A percentile compares a stretch with the other conserved stretches of the same genome.
Conservation (phyloP, 805 yeast genomes). For the Candida taoyuanica region DNA sequence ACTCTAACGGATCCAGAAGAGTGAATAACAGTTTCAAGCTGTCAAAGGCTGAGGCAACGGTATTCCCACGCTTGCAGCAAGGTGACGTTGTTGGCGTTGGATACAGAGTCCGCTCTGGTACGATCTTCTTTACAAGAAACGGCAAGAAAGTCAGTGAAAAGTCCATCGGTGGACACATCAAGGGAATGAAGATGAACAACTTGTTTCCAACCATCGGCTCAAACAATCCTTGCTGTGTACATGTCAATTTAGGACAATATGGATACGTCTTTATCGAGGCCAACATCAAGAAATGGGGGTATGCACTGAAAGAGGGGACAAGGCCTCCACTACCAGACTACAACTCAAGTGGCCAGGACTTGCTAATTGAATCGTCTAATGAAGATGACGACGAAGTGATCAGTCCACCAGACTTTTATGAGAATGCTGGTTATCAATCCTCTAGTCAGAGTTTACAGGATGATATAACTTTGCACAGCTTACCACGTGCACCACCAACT, state of each 20-base stretch:
- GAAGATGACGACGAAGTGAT: conserved; percentile 27
- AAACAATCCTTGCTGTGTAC: conserved; percentile 33
- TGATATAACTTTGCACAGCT: conserved; percentile 30
- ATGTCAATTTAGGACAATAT: conserved; percentile 67
- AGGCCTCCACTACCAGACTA: conserved; percentile 95
- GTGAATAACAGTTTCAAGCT: conserved; percentile 54
- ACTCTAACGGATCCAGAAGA: conserved; percentile 65
- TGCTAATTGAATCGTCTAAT: conserved; percentile 59
- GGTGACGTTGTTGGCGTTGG: conserved; percentile 97
- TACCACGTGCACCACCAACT: conserved; percentile 34
- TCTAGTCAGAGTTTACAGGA: conserved; percentile 29
- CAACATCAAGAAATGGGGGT: conserved; percentile 82
- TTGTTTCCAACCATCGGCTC: conserved; percentile 37
- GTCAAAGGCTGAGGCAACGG: conserved; percentile 23
- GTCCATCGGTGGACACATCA: conserved; percentile 19
- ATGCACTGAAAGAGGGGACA: conserved; percentile 77
- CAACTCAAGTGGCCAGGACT: conserved; percentile 72
- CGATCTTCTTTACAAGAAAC: conserved; percentile 88
- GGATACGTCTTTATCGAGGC: conserved; percentile 82
- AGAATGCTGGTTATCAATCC: conserved; percentile 27
- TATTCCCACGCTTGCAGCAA: conserved; percentile 47
- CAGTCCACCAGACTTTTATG: conserved; percentile 26
- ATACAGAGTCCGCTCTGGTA: conserved; percentile 71
- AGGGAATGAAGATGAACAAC: conserved; percentile 66
- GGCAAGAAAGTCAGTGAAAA: conserved; percentile 63